These are phyloP conservation scores for Fomitopsis betulina DNA, from an alignment of 1,284 basidiomycete genomes.

Conservation along the genomic window DNA sequence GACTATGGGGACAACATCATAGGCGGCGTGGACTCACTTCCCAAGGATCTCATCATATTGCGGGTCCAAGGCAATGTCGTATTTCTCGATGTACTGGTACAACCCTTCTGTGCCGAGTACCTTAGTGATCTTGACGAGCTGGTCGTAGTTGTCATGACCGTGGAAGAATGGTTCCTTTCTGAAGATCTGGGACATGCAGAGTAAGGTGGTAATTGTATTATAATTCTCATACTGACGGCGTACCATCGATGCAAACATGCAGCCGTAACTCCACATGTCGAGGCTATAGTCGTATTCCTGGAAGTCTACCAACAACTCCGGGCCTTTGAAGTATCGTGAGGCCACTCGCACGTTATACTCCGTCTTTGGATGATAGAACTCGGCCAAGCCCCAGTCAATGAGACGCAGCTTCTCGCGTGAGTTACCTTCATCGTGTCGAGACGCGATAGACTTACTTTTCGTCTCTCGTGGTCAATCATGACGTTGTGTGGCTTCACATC, in stretches of 20 bases:
- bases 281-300: constrained; percentile 96
- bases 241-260: constrained; percentile 99
- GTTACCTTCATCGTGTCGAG: neutral
- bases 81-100: constrained; percentile 88
- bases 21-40: constrained; percentile 39
- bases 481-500: constrained; percentile 99
- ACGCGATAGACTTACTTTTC: constrained; percentile 57
- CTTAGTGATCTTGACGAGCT: constrained; percentile 97
- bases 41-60: constrained; percentile 90
- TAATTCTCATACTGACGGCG: constrained; percentile 16
- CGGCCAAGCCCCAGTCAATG: constrained; percentile 98
- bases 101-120: constrained; percentile 96
- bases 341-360: constrained; percentile 99
- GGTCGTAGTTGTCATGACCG: constrained; percentile 98
- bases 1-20: neutral
- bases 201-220: neutral
- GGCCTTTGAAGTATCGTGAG: constrained; percentile 97
- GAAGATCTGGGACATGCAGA: constrained; percentile 71
- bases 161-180: constrained; percentile 99
- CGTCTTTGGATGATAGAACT: constrained; percentile 97
- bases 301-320: constrained; percentile 96
- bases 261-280: constrained; percentile 99
- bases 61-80: constrained; percentile 88
- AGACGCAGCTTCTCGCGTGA: constrained; percentile 66
- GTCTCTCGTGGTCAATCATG: constrained; percentile 98